These are phyloP conservation scores for Aspergillus cejpii DNA, from an alignment of 2,329 filamentous ascomycete species.

Conservation along the genomic window DNA sequence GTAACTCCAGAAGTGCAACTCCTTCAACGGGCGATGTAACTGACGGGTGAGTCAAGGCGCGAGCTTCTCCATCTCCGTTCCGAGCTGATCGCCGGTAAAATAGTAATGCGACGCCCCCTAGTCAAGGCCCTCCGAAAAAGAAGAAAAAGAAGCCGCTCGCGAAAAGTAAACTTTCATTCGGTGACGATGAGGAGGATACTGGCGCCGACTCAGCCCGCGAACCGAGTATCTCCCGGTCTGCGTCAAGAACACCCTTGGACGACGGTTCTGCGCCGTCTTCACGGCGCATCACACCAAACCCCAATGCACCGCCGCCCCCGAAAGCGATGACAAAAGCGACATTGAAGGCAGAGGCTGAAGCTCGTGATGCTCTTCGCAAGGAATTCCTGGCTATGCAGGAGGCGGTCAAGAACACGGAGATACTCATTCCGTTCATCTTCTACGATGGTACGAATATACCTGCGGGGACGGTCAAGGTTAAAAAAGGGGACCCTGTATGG, in stretches of 20 bases:
- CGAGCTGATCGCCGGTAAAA: constrained; percentile 51
- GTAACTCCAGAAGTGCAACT: constrained; percentile 47
- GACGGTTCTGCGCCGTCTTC: constrained; percentile 23
- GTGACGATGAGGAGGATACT: constrained; percentile 57
- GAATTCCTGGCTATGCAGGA: constrained; percentile 81
- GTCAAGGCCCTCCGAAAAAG: constrained; percentile 43
- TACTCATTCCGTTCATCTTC: constrained; percentile 90
- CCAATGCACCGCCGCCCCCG: constrained; percentile 50
- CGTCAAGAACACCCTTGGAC: constrained; percentile 33
- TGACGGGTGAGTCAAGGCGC: constrained; percentile 51
- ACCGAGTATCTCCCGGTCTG: constrained; percentile 35
- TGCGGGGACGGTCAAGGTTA: constrained; percentile 74
- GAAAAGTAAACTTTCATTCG: constrained; percentile 57
- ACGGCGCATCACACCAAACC: constrained; percentile 40
- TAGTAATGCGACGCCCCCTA: constrained; percentile 48
- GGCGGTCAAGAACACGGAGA: constrained; percentile 78
- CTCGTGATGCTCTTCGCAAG: constrained; percentile 65
- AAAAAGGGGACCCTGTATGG: constrained; percentile 92
- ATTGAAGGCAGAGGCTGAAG: constrained; percentile 69
- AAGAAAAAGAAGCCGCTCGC: constrained; percentile 55
- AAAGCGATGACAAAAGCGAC: constrained; percentile 70
- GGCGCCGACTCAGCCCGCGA: constrained; percentile 38
- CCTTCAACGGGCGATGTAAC: constrained; percentile 42
- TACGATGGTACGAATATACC: constrained; percentile 91
- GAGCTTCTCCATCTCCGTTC: constrained; percentile 2